phyloP scores from a whole-genome alignment of 2,329 filamentous ascomycete genomes.

The Talaromyces sp. region DNA sequence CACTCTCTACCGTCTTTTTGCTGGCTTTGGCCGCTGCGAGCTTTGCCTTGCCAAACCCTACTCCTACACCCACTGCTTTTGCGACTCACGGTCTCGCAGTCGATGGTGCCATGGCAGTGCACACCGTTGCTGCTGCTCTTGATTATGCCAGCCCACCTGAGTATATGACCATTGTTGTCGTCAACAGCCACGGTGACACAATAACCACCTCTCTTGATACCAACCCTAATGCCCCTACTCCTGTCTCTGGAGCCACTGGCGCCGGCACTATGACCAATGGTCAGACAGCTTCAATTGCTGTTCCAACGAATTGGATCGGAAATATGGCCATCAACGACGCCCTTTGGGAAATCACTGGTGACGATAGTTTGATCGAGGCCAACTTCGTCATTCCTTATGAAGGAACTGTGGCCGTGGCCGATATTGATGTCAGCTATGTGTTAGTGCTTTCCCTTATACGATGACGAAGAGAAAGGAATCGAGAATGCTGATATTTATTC shows the following conservation, averaged over 20 bases:
- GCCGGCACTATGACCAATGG: conserved; percentile 13
- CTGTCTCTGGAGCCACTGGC: conserved; percentile 1
- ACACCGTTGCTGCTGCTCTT: background rate
- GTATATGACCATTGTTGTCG: conserved; percentile 13
- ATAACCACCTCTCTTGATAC: conserved; percentile 15
- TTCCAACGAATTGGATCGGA: conserved; percentile 16
- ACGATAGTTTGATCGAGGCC: conserved; percentile 15
- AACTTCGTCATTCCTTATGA: conserved; percentile 7
- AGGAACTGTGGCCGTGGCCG: conserved; percentile 10
- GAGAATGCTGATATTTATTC: background rate
- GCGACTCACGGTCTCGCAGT: background rate
- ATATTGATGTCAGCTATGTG: conserved; percentile 17
- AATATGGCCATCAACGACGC: conserved; percentile 16
- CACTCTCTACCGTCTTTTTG: background rate
- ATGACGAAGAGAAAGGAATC: background rate
- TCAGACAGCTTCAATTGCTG: background rate
- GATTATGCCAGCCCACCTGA: conserved; percentile 11
- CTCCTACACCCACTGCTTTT: background rate
- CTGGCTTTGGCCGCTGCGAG: conserved; percentile 4
- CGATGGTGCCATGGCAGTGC: conserved; percentile 6
- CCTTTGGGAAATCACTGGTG: conserved; percentile 6
- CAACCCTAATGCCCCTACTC: background rate
- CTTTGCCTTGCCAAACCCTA: conserved; percentile 1
- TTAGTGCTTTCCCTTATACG: background rate
- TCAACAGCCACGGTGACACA: conserved; percentile 8